Evolutionary conservation across 1,139 yeast species (phyloP).

Genomic region (Yamadazyma membranifaciens): DNA sequence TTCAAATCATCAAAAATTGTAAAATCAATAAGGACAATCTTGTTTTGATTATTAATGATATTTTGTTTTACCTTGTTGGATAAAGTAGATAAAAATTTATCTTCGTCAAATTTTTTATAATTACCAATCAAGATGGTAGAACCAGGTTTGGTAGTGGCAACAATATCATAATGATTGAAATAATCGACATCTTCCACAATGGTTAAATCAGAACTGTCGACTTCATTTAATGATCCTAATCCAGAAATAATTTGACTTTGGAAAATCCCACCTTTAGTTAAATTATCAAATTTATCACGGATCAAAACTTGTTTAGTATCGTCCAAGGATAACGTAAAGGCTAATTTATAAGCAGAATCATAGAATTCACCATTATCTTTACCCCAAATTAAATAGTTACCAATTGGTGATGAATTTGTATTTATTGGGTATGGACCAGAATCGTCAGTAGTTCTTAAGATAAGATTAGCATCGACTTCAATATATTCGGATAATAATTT

Average conservation of each 20-base stretch:
- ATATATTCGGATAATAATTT: slow-evolving; percentile 48
- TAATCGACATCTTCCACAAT: slow-evolving; percentile 60
- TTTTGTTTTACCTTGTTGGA: slow-evolving; percentile 53
- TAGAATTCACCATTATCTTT: slow-evolving; percentile 57
- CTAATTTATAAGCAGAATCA: slow-evolving; percentile 62
- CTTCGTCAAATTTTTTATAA: slow-evolving; percentile 32
- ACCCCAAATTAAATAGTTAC: slow-evolving; percentile 66
- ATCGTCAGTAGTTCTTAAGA: slow-evolving; percentile 9
- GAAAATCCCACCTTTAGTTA: slow-evolving; percentile 70
- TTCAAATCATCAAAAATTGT: slow-evolving; percentile 55
- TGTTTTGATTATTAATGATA: slow-evolving; percentile 53
- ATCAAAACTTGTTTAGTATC: slow-evolving; percentile 51
- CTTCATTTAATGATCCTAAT: slow-evolving; percentile 27
- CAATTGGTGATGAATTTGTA: slow-evolving; percentile 45
- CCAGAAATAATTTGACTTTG: slow-evolving; percentile 66
- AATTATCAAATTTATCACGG: slow-evolving; percentile 70
- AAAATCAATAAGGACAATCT: slow-evolving; percentile 56
- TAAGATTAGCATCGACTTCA: slow-evolving; percentile 27
- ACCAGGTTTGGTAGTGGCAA: slow-evolving; percentile 56
- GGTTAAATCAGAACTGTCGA: slow-evolving; percentile 62
- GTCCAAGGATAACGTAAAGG: slow-evolving; percentile 71
- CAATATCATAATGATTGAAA: slow-evolving; percentile 57
- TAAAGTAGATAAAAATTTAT: slow-evolving; percentile 46
- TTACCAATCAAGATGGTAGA: slow-evolving; percentile 45
- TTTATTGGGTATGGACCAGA: slow-evolving; percentile 22